Percentiles rank a stretch among this genome's conserved stretches.
phyloP scores from a whole-genome alignment of 2,329 filamentous ascomycete species.

The Paraconiothyrium sp. region DNA sequence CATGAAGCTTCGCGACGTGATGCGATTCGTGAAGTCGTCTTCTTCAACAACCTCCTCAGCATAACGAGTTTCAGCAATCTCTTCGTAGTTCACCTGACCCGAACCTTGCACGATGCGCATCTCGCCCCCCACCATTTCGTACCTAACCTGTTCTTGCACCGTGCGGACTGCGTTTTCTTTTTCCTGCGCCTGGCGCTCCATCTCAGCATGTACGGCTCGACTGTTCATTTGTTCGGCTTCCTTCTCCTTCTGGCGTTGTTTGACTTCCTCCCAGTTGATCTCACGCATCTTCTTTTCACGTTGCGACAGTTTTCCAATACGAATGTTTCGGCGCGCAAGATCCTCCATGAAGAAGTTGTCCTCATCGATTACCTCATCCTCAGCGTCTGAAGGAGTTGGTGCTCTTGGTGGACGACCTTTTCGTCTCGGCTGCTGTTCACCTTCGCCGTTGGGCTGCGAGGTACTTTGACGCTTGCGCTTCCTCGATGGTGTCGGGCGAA shows the following conservation, averaged over 20 bases:
- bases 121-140: slow-evolving; percentile 72
- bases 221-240: slow-evolving; percentile 36
- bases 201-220: slow-evolving; percentile 35
- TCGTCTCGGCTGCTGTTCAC: slow-evolving; percentile 31
- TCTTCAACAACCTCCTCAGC: slow-evolving; percentile 72
- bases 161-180: slow-evolving; percentile 22
- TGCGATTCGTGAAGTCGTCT: slow-evolving; percentile 77
- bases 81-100: slow-evolving; percentile 74
- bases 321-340: slow-evolving; percentile 68
- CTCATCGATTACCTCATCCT: slow-evolving; percentile 66
- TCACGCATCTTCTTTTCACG: slow-evolving; percentile 76
- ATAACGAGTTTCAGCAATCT: slow-evolving; percentile 65
- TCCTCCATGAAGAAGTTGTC: slow-evolving; percentile 76
- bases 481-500: slow-evolving; percentile 25
- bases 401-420: slow-evolving; percentile 40
- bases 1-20: slow-evolving; percentile 75
- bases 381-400: slow-evolving; percentile 48
- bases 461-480: slow-evolving; percentile 26
- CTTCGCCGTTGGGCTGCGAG: slow-evolving; percentile 22
- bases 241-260: slow-evolving; percentile 46
- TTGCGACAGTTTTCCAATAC: slow-evolving; percentile 79
- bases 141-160: slow-evolving; percentile 35
- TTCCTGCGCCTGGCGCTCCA: slow-evolving; percentile 27
- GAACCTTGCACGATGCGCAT: slow-evolving; percentile 76
- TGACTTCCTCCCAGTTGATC: slow-evolving; percentile 67